Conservation (phyloP, 164 flowering plant genomes). For the Sedum album region DNA sequence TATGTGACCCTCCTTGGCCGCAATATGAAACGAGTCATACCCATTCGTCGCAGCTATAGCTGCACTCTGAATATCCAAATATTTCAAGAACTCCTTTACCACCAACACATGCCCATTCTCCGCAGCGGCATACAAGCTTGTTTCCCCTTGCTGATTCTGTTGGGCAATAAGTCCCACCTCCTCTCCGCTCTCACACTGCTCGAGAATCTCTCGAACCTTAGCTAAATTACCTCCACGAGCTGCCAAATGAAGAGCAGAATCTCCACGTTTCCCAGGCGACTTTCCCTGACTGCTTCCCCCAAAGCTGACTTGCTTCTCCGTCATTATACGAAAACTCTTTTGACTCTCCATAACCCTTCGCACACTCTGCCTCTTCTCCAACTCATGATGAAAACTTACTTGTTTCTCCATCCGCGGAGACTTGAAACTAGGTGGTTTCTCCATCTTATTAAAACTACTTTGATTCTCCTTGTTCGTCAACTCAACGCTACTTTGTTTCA, state of each 20-base stretch:
- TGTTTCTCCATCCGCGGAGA: conserved; percentile 7
- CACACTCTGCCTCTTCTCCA: conserved; percentile 29
- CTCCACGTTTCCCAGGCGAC: conserved; percentile 86
- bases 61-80: conserved; percentile 54
- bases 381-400: conserved; percentile 11
- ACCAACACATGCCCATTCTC: conserved; percentile 65
- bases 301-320: conserved; percentile 64
- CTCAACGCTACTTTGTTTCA: not conserved
- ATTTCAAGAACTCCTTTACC: conserved; percentile 57
- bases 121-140: conserved; percentile 73
- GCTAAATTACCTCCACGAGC: conserved; percentile 63
- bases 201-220: conserved; percentile 54
- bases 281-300: conserved; percentile 41
- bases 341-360: conserved; percentile 33
- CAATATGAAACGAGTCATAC: conserved; percentile 80
- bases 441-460: not conserved
- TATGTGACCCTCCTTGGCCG: conserved; percentile 83
- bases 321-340: conserved; percentile 41
- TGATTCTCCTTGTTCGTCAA: not conserved
- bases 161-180: conserved; percentile 36
- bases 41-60: conserved; percentile 62
- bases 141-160: conserved; percentile 72
- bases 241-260: conserved; percentile 63
- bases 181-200: conserved; percentile 20
- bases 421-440: conserved; percentile 1